Evolutionary conservation across 768 basidiomycete species (phyloP).

Genomic region (Favolaschia claudopus): DNA sequence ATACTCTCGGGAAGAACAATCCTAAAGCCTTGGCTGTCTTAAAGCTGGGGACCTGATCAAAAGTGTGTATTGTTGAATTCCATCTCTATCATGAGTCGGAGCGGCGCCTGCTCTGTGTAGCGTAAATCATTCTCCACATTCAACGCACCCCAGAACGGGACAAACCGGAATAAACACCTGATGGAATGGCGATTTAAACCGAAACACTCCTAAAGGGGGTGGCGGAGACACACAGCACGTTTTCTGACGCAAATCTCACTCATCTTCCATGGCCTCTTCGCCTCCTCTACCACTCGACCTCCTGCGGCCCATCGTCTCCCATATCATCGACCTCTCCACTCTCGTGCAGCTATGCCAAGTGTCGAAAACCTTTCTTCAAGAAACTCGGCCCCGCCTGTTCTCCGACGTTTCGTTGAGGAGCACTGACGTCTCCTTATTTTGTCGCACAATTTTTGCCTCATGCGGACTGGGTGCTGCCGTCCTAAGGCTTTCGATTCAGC

Average conservation of each 20-base stretch:
- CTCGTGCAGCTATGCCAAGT: background rate
- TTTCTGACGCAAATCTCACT: background rate
- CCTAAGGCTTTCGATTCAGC: background rate
- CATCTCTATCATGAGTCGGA: too few species aligned
- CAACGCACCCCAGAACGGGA: too few species aligned
- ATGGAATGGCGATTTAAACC: too few species aligned
- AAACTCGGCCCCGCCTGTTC: background rate
- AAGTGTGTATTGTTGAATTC: too few species aligned
- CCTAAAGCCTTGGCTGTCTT: too few species aligned
- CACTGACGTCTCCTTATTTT: background rate
- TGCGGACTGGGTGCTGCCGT: background rate
- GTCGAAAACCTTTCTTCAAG: background rate
- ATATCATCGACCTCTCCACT: background rate
- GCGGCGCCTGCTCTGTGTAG: too few species aligned
- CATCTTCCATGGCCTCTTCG: background rate
- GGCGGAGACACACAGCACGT: too few species aligned
- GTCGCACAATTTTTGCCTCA: background rate
- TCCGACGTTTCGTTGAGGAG: background rate
- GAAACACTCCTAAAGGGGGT: too few species aligned
- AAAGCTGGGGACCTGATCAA: too few species aligned
- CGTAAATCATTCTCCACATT: too few species aligned
- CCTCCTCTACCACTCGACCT: conserved; percentile 8
- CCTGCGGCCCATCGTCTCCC: conserved; percentile 4
- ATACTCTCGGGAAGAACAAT: too few species aligned
- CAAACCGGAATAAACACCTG: too few species aligned